Conservation (phyloP, 1,139 yeast species). For the Taiozyma onychis region DNA sequence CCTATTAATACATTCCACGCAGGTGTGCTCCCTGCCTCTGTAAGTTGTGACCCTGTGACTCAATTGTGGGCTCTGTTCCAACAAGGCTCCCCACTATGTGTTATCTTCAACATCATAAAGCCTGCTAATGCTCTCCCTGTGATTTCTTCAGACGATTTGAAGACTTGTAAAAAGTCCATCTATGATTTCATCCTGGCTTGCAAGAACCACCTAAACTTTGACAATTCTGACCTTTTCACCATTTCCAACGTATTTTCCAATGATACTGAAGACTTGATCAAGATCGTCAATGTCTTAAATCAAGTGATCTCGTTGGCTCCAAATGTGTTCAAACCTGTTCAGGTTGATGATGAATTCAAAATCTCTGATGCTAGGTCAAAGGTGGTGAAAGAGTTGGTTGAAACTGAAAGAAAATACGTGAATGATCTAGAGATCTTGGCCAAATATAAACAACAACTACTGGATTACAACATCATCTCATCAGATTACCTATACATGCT, state of each 20-base stretch:
- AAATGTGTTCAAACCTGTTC: conserved; percentile 27
- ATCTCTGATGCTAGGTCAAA: conserved; percentile 56
- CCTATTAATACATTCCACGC: conserved; percentile 59
- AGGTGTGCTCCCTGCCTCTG: conserved; percentile 69
- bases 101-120: conserved; percentile 59
- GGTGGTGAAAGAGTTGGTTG: conserved; percentile 77
- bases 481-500: conserved; percentile 76
- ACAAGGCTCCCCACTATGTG: conserved; percentile 89
- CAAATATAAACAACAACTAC: conserved; percentile 62
- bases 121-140: conserved; percentile 40
- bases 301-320: conserved; percentile 52
- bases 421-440: conserved; percentile 77
- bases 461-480: conserved; percentile 59
- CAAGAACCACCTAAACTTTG: conserved; percentile 65
- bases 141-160: conserved; percentile 69
- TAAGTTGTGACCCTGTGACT: conserved; percentile 86
- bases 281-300: conserved; percentile 66
- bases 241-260: conserved; percentile 86
- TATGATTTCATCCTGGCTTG: conserved; percentile 89
- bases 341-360: conserved; percentile 26
- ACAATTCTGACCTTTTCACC: conserved; percentile 82
- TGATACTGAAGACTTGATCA: conserved; percentile 70
- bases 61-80: conserved; percentile 85
- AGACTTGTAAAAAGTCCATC: conserved; percentile 82
- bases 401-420: conserved; percentile 89